Base-by-base conservation (phyloP, 73 alveolate genomes). In the Paramecium biaurelia region DNA sequence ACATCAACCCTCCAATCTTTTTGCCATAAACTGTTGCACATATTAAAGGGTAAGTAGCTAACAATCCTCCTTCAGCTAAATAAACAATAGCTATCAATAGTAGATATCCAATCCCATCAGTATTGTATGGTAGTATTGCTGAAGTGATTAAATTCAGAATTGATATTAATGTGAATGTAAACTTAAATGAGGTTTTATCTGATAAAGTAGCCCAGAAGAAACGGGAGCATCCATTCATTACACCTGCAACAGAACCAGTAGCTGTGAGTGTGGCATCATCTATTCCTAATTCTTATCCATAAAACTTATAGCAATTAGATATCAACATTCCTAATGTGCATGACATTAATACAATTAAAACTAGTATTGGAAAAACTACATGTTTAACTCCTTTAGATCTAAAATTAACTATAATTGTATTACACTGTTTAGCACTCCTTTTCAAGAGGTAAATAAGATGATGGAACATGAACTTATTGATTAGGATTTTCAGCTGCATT, bases 191-290 rank as follows among this genome's bases (percentile, higher is more conserved):
- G 12, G 86, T 72, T 35, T 72, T 72, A 72, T 72, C 67, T 0
- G 58, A 28, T n/a, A 72, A 35, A 4, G 86, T 32, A n/a, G 86
- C 86, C 86, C 86, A 34, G n/a, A 72, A 72, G 86, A 72, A 72
- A 20, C 86, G 56, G 5, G 86, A 72, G 7, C 57, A 72, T n/a
- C 86, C 86, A 72, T 72, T 72, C 86, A 72, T 72, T 9, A 72
- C 86, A 14, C 86, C 86, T 18, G 86, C 86, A 35, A 72, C 63
- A 28, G 59, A 72, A 12, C 86, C 59, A 34, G 86, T 72, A 72
- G 58, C 86, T 34, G 86, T 72, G 4, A 72, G 63, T 35, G 59
- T 72, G 5, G 86, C 86, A 37, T 72, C 86, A 72, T 72, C 59
- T 35, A 72, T 72, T n/a, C 58, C 86, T 38, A 72, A 72, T 35